Evolutionary conservation across 495 filamentous ascomycete species (phyloP).

Genomic region (Podospora didyma): DNA sequence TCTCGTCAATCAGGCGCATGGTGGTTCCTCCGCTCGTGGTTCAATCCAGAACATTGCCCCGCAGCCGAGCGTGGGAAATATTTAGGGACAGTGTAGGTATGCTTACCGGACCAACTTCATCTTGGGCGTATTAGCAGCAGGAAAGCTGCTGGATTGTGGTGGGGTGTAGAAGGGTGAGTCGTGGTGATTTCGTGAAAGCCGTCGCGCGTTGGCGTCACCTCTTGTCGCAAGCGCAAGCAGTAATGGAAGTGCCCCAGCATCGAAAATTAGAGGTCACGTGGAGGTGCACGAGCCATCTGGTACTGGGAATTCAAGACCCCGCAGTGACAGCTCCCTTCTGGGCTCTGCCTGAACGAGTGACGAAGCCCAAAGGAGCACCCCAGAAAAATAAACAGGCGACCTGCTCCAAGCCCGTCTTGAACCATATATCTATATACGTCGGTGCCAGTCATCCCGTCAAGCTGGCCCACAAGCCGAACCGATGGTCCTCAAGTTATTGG

Average conservation of each 20-base stretch:
- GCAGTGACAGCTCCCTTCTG: no score
- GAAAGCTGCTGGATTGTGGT: background rate
- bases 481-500: background rate
- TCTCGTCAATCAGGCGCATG: no score
- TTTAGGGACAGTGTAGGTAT: constrained; percentile 10
- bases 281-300: background rate
- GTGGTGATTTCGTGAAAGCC: background rate
- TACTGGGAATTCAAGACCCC: no score
- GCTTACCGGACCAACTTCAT: constrained; percentile 99
- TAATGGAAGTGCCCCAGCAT: background rate
- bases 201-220: background rate
- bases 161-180: background rate
- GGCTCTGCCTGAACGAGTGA: no score
- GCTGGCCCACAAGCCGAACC: background rate
- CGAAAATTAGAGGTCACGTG: constrained; percentile 11
- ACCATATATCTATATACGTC: background rate
- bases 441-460: background rate
- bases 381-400: background rate
- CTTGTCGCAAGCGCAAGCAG: no score
- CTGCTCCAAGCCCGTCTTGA: background rate
- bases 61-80: constrained; percentile 3
- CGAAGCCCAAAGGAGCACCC: no score
- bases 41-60: background rate
- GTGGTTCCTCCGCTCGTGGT: no score
- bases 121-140: constrained; percentile 35